These are phyloP conservation scores for Collybiopsis confluens DNA, from an alignment of 768 basidiomycete genomes.

Conservation along the genomic window DNA sequence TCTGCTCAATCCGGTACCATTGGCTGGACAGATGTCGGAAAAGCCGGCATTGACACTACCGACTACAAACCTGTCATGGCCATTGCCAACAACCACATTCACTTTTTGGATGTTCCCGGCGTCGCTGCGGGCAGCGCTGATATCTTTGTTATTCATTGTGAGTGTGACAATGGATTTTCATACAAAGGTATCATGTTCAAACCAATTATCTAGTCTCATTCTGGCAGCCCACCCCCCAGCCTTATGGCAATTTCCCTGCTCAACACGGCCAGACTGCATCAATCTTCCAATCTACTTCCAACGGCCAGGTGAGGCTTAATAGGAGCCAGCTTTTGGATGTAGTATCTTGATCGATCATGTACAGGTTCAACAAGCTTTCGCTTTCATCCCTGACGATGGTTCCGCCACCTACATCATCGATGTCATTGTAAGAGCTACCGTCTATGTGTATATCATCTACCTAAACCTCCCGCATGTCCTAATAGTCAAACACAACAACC, in stretches of 20 bases:
- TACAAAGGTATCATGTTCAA: too few species aligned
- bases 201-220: conserved; percentile 49
- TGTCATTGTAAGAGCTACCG: conserved; percentile 49
- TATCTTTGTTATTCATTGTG: conserved; percentile 89
- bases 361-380: conserved; percentile 70
- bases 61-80: conserved; percentile 73
- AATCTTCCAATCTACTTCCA: conserved; percentile 50
- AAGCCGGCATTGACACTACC: conserved; percentile 47
- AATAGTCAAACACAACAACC: conserved; percentile 60
- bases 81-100: conserved; percentile 81
- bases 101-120: conserved; percentile 73
- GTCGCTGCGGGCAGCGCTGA: conserved; percentile 63
- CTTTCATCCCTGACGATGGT: conserved; percentile 73
- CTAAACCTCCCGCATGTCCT: too few species aligned
- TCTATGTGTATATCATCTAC: too few species aligned
- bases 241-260: conserved; percentile 66
- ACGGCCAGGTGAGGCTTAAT: conserved; percentile 14
- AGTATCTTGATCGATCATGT: too few species aligned
- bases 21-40: conserved; percentile 60
- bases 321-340: too few species aligned
- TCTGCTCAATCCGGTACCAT: conserved; percentile 51
- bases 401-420: conserved; percentile 71
- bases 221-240: conserved; percentile 70
- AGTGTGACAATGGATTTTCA: conserved; percentile 24
- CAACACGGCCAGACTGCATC: conserved; percentile 65